Evolutionary conservation across 148 eudicot species (phyloP).

Genomic region (Heliosperma pusillum): DNA sequence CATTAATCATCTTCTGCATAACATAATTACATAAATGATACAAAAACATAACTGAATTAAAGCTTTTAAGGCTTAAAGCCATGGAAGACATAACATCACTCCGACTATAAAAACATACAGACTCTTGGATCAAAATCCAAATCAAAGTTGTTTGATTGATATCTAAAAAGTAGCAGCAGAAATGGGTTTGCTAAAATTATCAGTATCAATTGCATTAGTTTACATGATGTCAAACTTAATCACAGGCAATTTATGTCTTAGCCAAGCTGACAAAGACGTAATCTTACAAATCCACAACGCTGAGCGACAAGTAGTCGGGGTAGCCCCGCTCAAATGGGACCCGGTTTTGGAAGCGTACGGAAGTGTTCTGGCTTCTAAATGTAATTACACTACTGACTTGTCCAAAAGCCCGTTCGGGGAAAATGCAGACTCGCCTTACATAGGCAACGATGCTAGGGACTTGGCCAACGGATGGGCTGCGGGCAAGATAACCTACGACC

Average conservation of each 20-base stretch:
- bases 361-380: not conserved
- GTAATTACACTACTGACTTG: not conserved
- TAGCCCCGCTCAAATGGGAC: not conserved
- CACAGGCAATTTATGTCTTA: not conserved
- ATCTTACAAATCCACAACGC: not conserved
- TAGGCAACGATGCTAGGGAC: not conserved
- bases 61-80: not conserved
- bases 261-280: not conserved
- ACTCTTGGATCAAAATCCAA: not conserved
- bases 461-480: not conserved
- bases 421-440: not conserved
- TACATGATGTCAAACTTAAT: conserved; percentile 1
- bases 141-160: not conserved
- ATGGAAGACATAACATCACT: too few relatives aligned
- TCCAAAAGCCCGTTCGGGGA: not conserved
- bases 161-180: not conserved
- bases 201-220: not conserved
- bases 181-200: not conserved
- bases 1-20: too few relatives aligned
- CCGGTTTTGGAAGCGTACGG: not conserved
- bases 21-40: too few relatives aligned
- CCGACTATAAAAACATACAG: too few relatives aligned
- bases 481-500: not conserved
- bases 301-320: not conserved
- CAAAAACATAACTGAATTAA: not conserved